Conservation (phyloP, 768 basidiomycete species). For the Roridomyces roridus region DNA sequence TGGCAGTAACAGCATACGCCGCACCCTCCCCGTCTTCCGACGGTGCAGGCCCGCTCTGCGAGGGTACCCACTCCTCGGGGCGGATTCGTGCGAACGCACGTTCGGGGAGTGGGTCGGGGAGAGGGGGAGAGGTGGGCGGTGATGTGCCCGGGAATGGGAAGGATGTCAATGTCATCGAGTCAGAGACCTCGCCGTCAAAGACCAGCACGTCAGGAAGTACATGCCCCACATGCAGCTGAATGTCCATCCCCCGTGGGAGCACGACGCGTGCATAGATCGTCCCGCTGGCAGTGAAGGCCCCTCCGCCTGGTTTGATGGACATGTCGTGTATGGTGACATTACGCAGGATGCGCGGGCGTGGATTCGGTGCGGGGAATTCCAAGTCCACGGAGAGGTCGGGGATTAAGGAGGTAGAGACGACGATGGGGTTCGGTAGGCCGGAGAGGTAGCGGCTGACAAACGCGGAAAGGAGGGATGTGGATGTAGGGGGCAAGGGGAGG, state of each 20-base stretch:
- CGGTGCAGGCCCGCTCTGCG: conserved; percentile 46
- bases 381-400: conserved; percentile 53
- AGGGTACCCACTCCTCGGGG: conserved; percentile 71
- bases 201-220: conserved; percentile 81
- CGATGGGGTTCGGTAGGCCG: conserved; percentile 58
- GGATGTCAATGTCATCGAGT: conserved; percentile 44
- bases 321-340: conserved; percentile 80
- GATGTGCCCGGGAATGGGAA: conserved; percentile 64
- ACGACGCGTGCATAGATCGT: conserved; percentile 68
- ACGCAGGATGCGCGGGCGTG: conserved; percentile 68
- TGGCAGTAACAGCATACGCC: conserved; percentile 64
- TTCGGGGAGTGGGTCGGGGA: conserved; percentile 72
- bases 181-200: conserved; percentile 73
- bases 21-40: conserved; percentile 56
- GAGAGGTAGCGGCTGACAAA: conserved; percentile 74
- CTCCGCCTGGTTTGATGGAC: conserved; percentile 62
- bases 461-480: conserved; percentile 55
- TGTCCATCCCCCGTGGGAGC: conserved; percentile 71
- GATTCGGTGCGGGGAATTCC: conserved; percentile 69
- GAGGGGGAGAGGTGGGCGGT: conserved; percentile 51
- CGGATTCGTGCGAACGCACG: conserved; percentile 78
- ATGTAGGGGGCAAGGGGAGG: conserved; percentile 51
- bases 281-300: conserved; percentile 69
- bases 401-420: conserved; percentile 62
- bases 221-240: conserved; percentile 65